Evolutionary conservation across 2,329 filamentous ascomycete genomes (phyloP), one percentile per base, ranked within the genome.

Genomic region (Rhytidhysteron rufulum): DNA sequence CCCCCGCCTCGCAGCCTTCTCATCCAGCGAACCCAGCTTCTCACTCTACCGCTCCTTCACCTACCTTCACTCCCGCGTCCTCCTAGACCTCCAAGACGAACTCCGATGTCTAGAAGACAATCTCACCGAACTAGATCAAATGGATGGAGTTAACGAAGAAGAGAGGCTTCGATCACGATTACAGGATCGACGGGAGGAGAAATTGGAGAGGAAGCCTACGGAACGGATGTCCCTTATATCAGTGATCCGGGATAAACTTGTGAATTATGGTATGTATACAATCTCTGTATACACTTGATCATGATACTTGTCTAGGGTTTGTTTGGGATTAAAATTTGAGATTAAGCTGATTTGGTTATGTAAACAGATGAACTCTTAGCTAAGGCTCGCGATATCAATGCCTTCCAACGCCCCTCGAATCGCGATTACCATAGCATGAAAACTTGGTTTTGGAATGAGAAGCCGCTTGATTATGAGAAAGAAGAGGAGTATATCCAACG

Each of bases 51-150:
- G 65, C 1, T 41, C 41, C 1, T 68, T 66, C 37, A 24, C 32
- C 5, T 63, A 62, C 40, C 41, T 67, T 0, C 61, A 67, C 39
- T 43, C 58, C 2, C 59, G 65, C 1, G 49, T 66, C 1, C 48
- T 67, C 0, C 44, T 64, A 0, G 44, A 57, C 0, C 30, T 66
- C 3, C 65, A 69, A 41, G 54, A 60, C 35, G 57, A 67, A 18
- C 35, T 68, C 2, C 49, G 53, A 5, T 39, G 25, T 2, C 41
- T 67, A 0, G 65, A 68, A 37, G 29, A 48, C 1, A 33, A 60
- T 5, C 49, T 67, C 1, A 39, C 47, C 2, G 18, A 42, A 3
- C 10, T 46, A 0, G 57, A 60, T 25, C 7, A 37, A 4, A 30
- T 39, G 1, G 51, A 58, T 32, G 2, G 11, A 3, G 17, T 47